These are phyloP conservation scores for Microsporum canis DNA, from an alignment of 2,329 filamentous ascomycete genomes.

Conservation along the genomic window DNA sequence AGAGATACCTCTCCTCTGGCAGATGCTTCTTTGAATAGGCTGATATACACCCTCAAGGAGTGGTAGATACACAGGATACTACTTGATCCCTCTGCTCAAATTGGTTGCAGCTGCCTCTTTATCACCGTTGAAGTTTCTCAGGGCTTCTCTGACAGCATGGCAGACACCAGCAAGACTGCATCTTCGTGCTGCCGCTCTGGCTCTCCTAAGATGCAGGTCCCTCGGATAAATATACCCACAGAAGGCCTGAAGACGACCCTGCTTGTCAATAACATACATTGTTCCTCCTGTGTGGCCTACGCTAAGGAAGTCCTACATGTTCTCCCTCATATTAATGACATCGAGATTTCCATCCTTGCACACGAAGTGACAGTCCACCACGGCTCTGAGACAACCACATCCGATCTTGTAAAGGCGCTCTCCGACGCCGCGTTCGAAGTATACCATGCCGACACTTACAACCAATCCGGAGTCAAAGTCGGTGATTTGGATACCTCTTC, in stretches of 20 bases:
- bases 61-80: too few relatives aligned
- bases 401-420: constrained; percentile 28
- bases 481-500: constrained; percentile 28
- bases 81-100: neutral
- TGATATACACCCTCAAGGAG: neutral
- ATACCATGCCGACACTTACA: constrained; percentile 32
- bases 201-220: neutral
- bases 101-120: neutral
- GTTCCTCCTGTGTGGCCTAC: constrained; percentile 38
- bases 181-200: neutral
- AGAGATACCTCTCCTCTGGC: neutral
- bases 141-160: neutral
- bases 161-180: neutral
- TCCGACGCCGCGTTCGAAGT: constrained; percentile 39
- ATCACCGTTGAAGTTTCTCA: neutral
- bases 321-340: constrained; percentile 23
- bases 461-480: constrained; percentile 22
- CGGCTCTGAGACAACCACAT: constrained; percentile 20
- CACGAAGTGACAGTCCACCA: constrained; percentile 36
- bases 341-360: constrained; percentile 35
- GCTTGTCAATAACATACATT: constrained; percentile 40
- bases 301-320: constrained; percentile 34
- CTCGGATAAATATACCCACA: neutral
- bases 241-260: constrained; percentile 24
- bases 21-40: neutral